These are phyloP conservation scores for Margaritispora aquatica DNA, from an alignment of 495 filamentous ascomycete genomes.

Conservation along the genomic window DNA sequence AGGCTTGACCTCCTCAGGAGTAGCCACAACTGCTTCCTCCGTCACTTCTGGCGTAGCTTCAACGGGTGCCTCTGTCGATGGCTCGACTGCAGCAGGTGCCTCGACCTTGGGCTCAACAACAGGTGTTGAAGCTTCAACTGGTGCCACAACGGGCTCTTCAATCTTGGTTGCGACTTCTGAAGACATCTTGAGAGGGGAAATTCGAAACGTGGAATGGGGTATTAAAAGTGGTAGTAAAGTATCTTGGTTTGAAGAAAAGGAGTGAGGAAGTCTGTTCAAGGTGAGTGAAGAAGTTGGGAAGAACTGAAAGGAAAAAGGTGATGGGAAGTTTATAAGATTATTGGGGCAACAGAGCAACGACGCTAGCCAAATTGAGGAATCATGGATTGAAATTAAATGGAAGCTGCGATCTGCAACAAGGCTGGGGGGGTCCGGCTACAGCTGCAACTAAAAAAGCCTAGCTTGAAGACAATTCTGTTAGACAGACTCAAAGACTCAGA, in stretches of 20 bases:
- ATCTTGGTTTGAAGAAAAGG: conserved; percentile 1
- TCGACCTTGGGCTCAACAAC: conserved; percentile 45
- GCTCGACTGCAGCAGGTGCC: conserved; percentile 30
- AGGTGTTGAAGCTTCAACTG: conserved; percentile 44
- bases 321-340: not conserved
- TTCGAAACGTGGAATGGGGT: not conserved
- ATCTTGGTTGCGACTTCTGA: conserved; percentile 21
- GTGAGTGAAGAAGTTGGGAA: not conserved
- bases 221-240: not conserved
- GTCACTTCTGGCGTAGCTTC: conserved; percentile 28
- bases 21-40: conserved; percentile 15
- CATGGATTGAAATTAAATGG: not conserved
- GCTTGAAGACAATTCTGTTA: not conserved
- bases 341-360: not conserved
- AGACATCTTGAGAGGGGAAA: conserved; percentile 19
- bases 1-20: conserved; percentile 32
- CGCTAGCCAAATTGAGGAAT: not conserved
- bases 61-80: conserved; percentile 37
- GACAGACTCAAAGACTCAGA: no score
- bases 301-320: not conserved
- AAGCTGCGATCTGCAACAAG: not conserved
- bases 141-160: conserved; percentile 33
- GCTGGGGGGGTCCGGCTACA: not conserved
- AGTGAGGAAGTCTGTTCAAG: not conserved
- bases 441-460: no score